Conservation (phyloP, 2,329 filamentous ascomycete genomes). For the Stachybotrys chartarum region DNA sequence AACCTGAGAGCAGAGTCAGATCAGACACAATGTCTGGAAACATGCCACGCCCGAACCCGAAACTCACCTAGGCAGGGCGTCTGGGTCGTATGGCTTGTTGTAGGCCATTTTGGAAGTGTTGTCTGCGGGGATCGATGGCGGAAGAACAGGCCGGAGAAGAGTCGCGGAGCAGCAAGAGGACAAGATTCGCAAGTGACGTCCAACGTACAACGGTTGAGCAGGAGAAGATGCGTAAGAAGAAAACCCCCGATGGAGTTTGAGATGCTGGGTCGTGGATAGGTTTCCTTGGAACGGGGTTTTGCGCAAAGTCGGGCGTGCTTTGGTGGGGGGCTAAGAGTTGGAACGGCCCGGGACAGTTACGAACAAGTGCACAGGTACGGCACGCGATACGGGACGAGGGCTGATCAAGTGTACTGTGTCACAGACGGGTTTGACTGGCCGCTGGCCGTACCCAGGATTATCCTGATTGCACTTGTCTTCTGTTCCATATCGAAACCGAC, state of each 20-base stretch:
- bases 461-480: neutral
- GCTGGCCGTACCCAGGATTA: neutral
- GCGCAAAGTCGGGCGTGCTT: neutral
- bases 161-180: neutral
- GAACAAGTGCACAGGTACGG: neutral
- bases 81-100: slow-evolving; percentile 86
- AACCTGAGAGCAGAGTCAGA: slow-evolving; percentile 40
- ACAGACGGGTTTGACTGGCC: neutral
- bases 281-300: neutral
- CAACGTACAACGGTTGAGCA: no score
- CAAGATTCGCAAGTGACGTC: no score
- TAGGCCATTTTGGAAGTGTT: slow-evolving; percentile 66
- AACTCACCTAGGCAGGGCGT: slow-evolving; percentile 83
- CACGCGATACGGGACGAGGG: neutral
- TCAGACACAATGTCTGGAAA: neutral
- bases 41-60: slow-evolving; percentile 6
- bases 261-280: no score
- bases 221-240: no score
- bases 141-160: neutral
- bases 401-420: neutral
- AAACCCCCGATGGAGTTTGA: no score
- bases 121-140: neutral
- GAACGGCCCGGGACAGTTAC: neutral
- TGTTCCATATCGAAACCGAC: neutral
- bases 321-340: neutral